These are phyloP conservation scores for Lactifluus hygrophoroides DNA, from an alignment of 768 basidiomycete species.

Conservation along the genomic window DNA sequence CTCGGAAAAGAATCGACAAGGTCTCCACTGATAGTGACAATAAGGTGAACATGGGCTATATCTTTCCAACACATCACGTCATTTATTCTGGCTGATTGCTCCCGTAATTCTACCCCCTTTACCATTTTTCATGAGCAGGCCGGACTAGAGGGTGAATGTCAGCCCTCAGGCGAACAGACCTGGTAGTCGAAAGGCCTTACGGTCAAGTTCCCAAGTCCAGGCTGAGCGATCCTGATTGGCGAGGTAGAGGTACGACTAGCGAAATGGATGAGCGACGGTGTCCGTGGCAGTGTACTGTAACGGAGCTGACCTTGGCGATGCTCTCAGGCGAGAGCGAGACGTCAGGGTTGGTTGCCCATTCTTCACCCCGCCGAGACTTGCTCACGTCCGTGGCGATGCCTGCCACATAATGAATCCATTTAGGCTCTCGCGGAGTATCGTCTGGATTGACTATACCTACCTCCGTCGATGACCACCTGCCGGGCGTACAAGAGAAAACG, in stretches of 20 bases:
- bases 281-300: background rate
- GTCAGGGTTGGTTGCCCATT: slow-evolving; percentile 39
- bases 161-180: background rate
- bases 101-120: slow-evolving; percentile 9
- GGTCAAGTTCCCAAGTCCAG: slow-evolving; percentile 75
- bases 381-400: slow-evolving; percentile 25
- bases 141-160: slow-evolving; percentile 30
- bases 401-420: background rate
- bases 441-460: slow-evolving; percentile 24
- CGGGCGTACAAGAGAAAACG: background rate
- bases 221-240: slow-evolving; percentile 61
- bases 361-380: slow-evolving; percentile 16
- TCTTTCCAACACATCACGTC: background rate
- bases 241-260: slow-evolving; percentile 59
- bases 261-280: background rate
- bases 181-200: slow-evolving; percentile 34
- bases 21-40: background rate
- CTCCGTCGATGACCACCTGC: slow-evolving; percentile 65
- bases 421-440: background rate
- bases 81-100: background rate
- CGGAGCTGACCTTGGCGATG: slow-evolving; percentile 48
- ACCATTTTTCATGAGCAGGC: slow-evolving; percentile 49
- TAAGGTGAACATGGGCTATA: background rate
- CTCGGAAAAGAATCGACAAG: background rate
- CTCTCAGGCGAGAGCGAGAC: slow-evolving; percentile 50